Evolutionary conservation across 2,329 filamentous ascomycete genomes (phyloP), one percentile per base, ranked within the genome.

Genomic region (Fusarium sororula): DNA sequence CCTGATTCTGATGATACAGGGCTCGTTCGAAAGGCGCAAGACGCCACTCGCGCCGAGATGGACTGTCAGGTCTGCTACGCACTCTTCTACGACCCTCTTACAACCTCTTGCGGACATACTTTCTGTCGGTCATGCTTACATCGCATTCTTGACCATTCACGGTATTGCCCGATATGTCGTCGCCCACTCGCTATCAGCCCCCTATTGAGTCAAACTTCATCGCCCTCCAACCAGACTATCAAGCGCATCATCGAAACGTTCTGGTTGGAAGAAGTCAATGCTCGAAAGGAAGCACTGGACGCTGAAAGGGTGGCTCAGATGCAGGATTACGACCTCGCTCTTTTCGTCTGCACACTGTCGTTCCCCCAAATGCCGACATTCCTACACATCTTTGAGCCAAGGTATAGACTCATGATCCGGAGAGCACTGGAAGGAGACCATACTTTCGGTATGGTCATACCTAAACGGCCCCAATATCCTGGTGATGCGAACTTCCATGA

Each of bases 1-100:
- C 72, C 78, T 26, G 79, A 81, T 15, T 76, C 80, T 7, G 79
- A 76, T 38, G 75, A 79, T 5, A 78, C 82, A 17, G 54, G 63
- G 13, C 62, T 77, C 5, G 66, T 95, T 35, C 83, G 87, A 32
- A 86, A 85, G 39, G 79, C 96, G 20, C 90, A 90, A 75, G 88
- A 92, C 32, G 84, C 86, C 3, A 86, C 90, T 7, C 89, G 91
- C 68, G 85, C 86, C 22, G 94, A 97, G 79, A 85, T 97, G 78
- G 94, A 98, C 78, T 98, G 95, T 75, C 94, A 96, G 77, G 91
- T 98, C 66, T 98, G 95, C 82, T 97, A 96, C 81, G 89, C 91
- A 45, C 82, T 97, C 28, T 93, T 96, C 80, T 85, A 94, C 68
- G 93, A 97, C 70, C 94, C 95, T 0, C 85, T 95, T 58, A 98